Evolutionary conservation across 768 basidiomycete genomes (phyloP).

Genomic region (Naganishia randhawae): DNA sequence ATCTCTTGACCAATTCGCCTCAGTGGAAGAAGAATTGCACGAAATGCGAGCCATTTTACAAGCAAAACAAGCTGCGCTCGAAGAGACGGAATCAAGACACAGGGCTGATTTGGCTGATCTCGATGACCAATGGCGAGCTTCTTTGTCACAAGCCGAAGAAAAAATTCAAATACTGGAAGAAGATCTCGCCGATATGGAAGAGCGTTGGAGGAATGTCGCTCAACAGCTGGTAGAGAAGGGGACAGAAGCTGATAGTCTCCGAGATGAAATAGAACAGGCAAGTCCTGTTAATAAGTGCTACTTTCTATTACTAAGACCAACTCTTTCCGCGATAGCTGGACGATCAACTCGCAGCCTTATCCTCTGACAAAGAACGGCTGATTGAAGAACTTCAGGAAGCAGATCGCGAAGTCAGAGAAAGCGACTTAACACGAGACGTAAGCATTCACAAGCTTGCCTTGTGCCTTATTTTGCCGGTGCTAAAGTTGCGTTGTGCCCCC

Average conservation of each 20-base stretch:
- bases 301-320: too few species aligned
- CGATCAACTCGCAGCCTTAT: slow-evolving; percentile 22
- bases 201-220: slow-evolving; percentile 13
- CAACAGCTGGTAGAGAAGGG: slow-evolving; percentile 69
- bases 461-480: too few species aligned
- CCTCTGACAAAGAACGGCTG: slow-evolving; percentile 40
- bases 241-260: slow-evolving; percentile 60
- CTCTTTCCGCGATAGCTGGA: not conserved
- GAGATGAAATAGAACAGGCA: slow-evolving; percentile 15
- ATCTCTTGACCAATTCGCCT: slow-evolving; percentile 58
- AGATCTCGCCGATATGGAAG: slow-evolving; percentile 25
- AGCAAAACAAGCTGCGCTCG: slow-evolving; percentile 42
- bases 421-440: slow-evolving; percentile 19
- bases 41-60: slow-evolving; percentile 62
- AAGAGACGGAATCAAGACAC: slow-evolving; percentile 33
- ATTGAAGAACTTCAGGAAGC: slow-evolving; percentile 17
- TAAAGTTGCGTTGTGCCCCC: not conserved
- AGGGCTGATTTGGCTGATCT: slow-evolving; percentile 9
- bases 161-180: slow-evolving; percentile 19
- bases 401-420: slow-evolving; percentile 14
- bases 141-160: slow-evolving; percentile 11
- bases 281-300: not conserved
- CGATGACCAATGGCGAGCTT: slow-evolving; percentile 7
- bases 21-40: slow-evolving; percentile 74
- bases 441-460: not conserved